Conservation (phyloP, 371 early-diverging fungal species). For the Sporodiniella umbellata region DNA sequence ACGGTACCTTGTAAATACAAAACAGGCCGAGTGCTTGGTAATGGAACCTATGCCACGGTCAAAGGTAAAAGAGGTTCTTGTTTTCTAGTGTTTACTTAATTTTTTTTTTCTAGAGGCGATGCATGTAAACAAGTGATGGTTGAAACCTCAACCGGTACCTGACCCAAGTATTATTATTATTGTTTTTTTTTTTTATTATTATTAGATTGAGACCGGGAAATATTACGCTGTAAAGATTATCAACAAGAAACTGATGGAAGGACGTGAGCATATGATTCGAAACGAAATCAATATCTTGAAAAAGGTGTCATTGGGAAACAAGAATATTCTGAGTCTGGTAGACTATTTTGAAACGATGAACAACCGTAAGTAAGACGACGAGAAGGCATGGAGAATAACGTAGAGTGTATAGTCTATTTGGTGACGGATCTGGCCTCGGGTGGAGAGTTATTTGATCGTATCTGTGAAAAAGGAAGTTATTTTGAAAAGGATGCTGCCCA, state of each 20-base stretch:
- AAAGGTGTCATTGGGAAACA: conserved; percentile 81
- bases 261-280: conserved; percentile 86
- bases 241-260: conserved; percentile 85
- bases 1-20: conserved; percentile 68
- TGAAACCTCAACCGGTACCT: too few species aligned
- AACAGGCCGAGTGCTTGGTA: conserved; percentile 65
- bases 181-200: too few species aligned
- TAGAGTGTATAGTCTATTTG: conserved; percentile 63
- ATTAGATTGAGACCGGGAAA: conserved; percentile 78
- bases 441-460: conserved; percentile 90
- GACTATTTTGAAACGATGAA: conserved; percentile 93
- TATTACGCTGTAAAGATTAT: conserved; percentile 90
- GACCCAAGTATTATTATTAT: too few species aligned
- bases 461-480: conserved; percentile 77
- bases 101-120: conserved; percentile 41
- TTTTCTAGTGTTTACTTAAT: neutral
- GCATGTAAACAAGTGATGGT: conserved; percentile 34
- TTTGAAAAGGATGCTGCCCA: conserved; percentile 87
- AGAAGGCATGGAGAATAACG: neutral
- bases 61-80: conserved; percentile 50
- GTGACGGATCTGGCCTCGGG: conserved; percentile 89
- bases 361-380: conserved; percentile 58
- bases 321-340: conserved; percentile 80
- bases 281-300: conserved; percentile 87
- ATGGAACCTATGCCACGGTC: conserved; percentile 69